These are phyloP conservation scores for Rhodomyrtus psidioides DNA, from an alignment of 441 rosid genomes.

Conservation along the genomic window DNA sequence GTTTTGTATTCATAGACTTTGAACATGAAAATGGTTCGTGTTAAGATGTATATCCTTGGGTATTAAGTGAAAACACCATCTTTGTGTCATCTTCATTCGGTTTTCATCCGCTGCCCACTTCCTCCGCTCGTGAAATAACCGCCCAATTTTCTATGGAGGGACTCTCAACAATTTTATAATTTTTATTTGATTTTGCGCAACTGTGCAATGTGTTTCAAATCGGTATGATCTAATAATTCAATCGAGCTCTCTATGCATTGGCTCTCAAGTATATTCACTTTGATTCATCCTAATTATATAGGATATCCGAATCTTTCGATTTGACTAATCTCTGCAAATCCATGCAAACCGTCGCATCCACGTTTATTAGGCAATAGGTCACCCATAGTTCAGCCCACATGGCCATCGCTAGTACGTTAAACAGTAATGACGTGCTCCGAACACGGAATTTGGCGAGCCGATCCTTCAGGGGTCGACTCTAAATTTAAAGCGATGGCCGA, in stretches of 20 bases:
- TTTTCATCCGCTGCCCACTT: neutral
- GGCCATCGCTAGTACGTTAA: neutral
- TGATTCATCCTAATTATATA: fast-evolving
- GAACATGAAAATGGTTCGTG: neutral
- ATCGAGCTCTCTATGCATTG: neutral
- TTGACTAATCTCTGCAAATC: neutral
- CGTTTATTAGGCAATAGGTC: neutral
- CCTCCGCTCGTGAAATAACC: too few relatives aligned
- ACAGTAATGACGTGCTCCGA: neutral
- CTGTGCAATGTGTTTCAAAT: neutral
- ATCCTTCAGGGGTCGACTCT: neutral
- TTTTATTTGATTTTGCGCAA: neutral
- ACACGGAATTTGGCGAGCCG: neutral
- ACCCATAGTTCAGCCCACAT: neutral
- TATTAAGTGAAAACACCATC: neutral
- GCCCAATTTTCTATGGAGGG: neutral
- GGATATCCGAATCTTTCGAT: neutral
- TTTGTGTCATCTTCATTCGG: neutral
- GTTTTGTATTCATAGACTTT: neutral
- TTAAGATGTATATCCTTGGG: neutral
- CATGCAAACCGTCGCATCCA: neutral
- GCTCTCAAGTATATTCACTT: neutral
- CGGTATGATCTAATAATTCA: neutral
- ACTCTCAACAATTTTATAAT: neutral
- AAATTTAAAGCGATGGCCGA: neutral